Evolutionary conservation across 495 filamentous ascomycete species (phyloP).

Genomic region (Penicillium salamii): DNA sequence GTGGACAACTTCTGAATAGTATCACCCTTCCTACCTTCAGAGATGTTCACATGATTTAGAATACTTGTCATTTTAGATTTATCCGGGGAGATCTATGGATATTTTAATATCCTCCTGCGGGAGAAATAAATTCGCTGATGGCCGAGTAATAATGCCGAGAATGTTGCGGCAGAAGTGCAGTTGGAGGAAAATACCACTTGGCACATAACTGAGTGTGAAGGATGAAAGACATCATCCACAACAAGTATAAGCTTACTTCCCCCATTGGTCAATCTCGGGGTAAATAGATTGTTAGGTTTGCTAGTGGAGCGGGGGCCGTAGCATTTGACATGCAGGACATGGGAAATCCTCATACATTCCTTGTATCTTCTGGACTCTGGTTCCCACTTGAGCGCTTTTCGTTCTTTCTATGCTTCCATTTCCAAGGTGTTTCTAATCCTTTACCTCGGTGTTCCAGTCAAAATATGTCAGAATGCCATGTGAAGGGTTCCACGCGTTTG

Average conservation of each 20-base stretch:
- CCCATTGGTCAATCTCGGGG: neutral
- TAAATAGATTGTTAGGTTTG: slow-evolving; percentile 1
- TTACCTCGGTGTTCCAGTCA: neutral
- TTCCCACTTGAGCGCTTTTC: neutral
- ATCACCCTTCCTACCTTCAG: no score
- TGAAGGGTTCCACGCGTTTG: neutral
- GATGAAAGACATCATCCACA: neutral
- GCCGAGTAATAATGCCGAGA: neutral
- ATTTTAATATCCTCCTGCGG: no score
- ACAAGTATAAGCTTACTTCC: neutral
- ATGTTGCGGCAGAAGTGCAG: neutral
- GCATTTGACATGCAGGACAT: slow-evolving; percentile 2
- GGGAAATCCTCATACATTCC: neutral
- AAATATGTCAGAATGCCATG: neutral
- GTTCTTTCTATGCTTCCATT: no score
- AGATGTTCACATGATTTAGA: no score
- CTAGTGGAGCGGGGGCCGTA: neutral
- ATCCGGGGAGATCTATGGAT: no score
- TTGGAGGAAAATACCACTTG: neutral
- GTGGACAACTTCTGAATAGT: no score
- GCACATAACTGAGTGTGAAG: neutral
- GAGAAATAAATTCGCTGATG: no score
- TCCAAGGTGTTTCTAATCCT: no score
- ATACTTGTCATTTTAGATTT: no score
- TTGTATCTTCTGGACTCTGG: neutral